Evolutionary conservation across 2,329 filamentous ascomycete genomes (phyloP).

Genomic region (Lasiodiplodia citricola): DNA sequence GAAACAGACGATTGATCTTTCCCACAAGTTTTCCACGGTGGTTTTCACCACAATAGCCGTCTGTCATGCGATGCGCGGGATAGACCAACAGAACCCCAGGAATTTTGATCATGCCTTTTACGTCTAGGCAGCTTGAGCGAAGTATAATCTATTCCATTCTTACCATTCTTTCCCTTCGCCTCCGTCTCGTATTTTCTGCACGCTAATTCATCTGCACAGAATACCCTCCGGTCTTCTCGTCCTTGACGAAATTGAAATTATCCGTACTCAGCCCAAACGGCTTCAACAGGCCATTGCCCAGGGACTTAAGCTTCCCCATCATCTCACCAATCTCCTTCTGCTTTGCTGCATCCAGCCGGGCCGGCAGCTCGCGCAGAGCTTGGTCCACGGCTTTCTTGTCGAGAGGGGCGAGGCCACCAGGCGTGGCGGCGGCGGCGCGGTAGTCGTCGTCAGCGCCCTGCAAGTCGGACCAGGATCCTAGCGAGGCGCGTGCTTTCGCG

Average conservation of each 20-base stretch:
- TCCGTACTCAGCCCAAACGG: conserved; percentile 94
- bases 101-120: not conserved
- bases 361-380: conserved; percentile 70
- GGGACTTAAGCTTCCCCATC: conserved; percentile 93
- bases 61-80: no score
- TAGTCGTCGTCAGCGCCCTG: conserved; percentile 84
- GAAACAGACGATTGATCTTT: no score
- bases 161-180: not conserved
- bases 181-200: not conserved
- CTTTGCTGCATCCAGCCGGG: conserved; percentile 75
- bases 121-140: not conserved
- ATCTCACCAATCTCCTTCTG: conserved; percentile 92
- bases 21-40: no score
- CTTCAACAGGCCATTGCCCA: conserved; percentile 90
- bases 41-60: no score
- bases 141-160: not conserved
- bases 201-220: conserved; percentile 82
- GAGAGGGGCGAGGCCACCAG: conserved; percentile 62
- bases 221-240: conserved; percentile 87
- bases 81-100: no score
- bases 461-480: conserved; percentile 79
- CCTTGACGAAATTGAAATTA: conserved; percentile 93
- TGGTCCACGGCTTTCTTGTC: conserved; percentile 72
- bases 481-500: conserved; percentile 72
- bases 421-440: conserved; percentile 64